A percentile compares a stretch with the other conserved stretches of the same genome.
Evolutionary conservation across 2,329 filamentous ascomycete genomes (phyloP).

Genomic region (Cladosporium sp.): DNA sequence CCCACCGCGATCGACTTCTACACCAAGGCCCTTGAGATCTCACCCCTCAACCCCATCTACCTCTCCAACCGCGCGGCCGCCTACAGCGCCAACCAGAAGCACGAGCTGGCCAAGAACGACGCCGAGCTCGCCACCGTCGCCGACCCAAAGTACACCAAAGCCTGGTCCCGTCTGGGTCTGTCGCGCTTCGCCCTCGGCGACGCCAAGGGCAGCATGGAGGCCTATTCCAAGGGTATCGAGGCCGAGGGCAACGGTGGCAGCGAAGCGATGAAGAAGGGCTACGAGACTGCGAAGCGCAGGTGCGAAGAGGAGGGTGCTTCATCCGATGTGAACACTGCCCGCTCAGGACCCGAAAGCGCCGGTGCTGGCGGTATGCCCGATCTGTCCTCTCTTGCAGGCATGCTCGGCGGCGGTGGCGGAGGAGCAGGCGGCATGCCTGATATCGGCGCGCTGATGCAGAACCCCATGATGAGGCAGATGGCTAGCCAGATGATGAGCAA

Average conservation of each 20-base stretch:
- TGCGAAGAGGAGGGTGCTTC: constrained; percentile 69
- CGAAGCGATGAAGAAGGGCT: constrained; percentile 96
- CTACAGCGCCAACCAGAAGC: constrained; percentile 78
- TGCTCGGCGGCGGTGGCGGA: constrained; percentile 55
- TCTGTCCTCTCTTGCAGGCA: constrained; percentile 37
- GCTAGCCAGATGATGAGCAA: constrained; percentile 97
- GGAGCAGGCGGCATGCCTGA: constrained; percentile 83
- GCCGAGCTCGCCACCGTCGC: constrained; percentile 84
- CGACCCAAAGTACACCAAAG: constrained; percentile 94
- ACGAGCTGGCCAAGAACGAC: constrained; percentile 77
- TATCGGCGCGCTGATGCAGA: constrained; percentile 82
- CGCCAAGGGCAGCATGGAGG: constrained; percentile 86
- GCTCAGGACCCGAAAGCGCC: constrained; percentile 7
- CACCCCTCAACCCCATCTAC: constrained; percentile 89
- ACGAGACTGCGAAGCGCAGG: constrained; percentile 83
- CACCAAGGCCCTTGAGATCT: constrained; percentile 74
- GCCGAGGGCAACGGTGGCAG: constrained; percentile 90
- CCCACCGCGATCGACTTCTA: constrained; percentile 76
- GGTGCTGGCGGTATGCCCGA: constrained; percentile 41
- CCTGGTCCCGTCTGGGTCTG: constrained; percentile 89
- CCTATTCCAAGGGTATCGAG: constrained; percentile 88
- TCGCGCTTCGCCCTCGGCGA: constrained; percentile 90
- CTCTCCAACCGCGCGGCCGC: constrained; percentile 96
- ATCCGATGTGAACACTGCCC: neutral
- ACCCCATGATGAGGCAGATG: constrained; percentile 98